Base-by-base conservation (phyloP, 345 rosid genomes). In the Rhodamnia argentea region DNA sequence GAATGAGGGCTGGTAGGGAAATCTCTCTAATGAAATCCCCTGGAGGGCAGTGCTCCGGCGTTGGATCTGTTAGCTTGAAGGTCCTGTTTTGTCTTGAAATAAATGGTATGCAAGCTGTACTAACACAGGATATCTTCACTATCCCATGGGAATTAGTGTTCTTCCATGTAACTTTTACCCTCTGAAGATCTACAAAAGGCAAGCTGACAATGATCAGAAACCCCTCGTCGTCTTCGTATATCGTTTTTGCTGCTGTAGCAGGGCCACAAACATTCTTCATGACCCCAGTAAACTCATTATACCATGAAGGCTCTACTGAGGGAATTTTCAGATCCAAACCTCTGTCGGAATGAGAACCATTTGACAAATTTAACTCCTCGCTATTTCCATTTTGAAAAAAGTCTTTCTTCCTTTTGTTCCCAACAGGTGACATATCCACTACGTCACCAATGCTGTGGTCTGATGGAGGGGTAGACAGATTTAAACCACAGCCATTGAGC, bases 11-110 rank as follows among this genome's bases (percentile, higher is more conserved):
- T 0, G 95, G 95, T 37, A 96, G 92, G 88, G 95, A 92, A 82
- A 96, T 93, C 85, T 93, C 96, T 47, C 99, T 90, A 32, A 95
- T 88, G 76, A 96, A 96, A 84, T 95, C 98, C 86, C 99, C 99
- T 0, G 95, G 99, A 85, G 98, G 96, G 95, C 98, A 96, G 88
- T 96, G 98, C 93, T 96, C 99, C 22, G 99, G 94, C 58, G 95
- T 87, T 83, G 96, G 96, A 92, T 96, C 99, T 32, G 98, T 92
- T 90, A 95, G 95, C 93, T 95, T 96, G 88, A 95, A 96, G 82
- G 99, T 94, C 91, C 99, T 92, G 86, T 93, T 94, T 78, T 90
- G 93, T 88, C 96, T 91, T 90, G 92, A 92, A 86, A 96, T 92
- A 86, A 94, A 92, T 56, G 98, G 99, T 91, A 93, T 90, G 84